Evolutionary conservation across 148 eudicot genomes (phyloP), one percentile per base, ranked within the genome.

Genomic region (Chenopodium berlandieri): DNA sequence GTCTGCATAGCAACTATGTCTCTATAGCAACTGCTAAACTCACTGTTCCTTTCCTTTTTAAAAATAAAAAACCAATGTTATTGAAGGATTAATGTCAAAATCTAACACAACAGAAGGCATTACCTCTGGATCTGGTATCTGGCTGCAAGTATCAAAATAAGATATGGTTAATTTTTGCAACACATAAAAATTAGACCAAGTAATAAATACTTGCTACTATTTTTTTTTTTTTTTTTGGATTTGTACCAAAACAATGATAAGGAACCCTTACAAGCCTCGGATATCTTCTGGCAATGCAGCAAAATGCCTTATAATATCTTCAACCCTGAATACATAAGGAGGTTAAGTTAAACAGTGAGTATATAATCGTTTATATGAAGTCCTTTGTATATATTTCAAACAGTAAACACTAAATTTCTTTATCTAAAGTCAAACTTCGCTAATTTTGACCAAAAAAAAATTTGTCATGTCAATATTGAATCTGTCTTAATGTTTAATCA

Each of bases 71-170:
- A 40, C 44, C 44, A 40, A 6, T 40, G 44, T 3, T 34, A 34
- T 34, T 34, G 52, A 9, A 48, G 12, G 0, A 12, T 48, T 19
- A 60, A 19, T 60, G 65, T 60, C 23, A 19, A 60, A 60, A 20
- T 22, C 65, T 60, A 19, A 40, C 64, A 20, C 4, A 64, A 34
- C 3, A 34, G 37, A 65, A 60, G 44, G 37, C 22, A 48, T 71
- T 75, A 85, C 87, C 85, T 85, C 80, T 19, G 7, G 62, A 4
- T 79, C 85, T 25, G 84, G 63, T 32, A 85, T 34, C 64, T 82
- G 62, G 77, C 87, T 85, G 85, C 79, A 78, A 78, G 19, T 14
- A 73, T 7, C 4, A 62, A 17, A 64, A 76, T 4, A 19, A 56
- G 64, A 78, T 9, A 34, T 22, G 67, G 32, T 63, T 30, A 73